Evolutionary conservation across 352 stramenopile species (phyloP), one percentile per base, ranked within the genome.

Genomic region (Pythium chondricola): DNA sequence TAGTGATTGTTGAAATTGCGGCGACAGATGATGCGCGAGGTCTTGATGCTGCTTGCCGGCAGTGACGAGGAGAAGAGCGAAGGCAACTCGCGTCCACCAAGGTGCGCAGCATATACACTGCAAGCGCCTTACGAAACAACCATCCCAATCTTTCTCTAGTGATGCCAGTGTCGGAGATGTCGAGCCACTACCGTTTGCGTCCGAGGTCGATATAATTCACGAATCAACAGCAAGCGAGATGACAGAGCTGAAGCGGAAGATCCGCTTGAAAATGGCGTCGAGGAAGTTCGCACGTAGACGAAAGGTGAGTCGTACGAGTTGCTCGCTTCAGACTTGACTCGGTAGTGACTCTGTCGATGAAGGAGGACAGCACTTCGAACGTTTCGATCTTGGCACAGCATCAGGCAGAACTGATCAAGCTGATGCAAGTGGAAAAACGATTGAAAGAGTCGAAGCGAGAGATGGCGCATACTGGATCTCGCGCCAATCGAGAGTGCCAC

Each of bases 101-200:
- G n/a, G n/a, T n/a, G n/a, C n/a, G n/a, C n/a, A n/a, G n/a, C n/a
- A n/a, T n/a, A n/a, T n/a, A n/a, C n/a, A n/a, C n/a, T n/a, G n/a
- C n/a, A n/a, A n/a, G n/a, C n/a, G n/a, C n/a, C n/a, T n/a, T n/a
- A n/a, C n/a, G n/a, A n/a, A n/a, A n/a, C n/a, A n/a, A n/a, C n/a
- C n/a, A n/a, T n/a, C n/a, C n/a, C n/a, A n/a, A n/a, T n/a, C n/a
- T n/a, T n/a, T n/a, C n/a, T n/a, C n/a, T n/a, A n/a, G n/a, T n/a
- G n/a, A n/a, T n/a, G n/a, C n/a, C n/a, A n/a, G n/a, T 17, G 18
- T 42, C 0, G 7, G 16, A 0, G 44, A 61, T 11, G 36, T 22
- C 11, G 54, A 62, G 5, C 54, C 54, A 7, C 32, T 62, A 11
- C 54, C 54, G 10, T 61, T 53, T 39, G 33, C 55, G 17, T 21